Conservation (phyloP, 2,329 filamentous ascomycete genomes). For the Hymenoscyphus scutula region DNA sequence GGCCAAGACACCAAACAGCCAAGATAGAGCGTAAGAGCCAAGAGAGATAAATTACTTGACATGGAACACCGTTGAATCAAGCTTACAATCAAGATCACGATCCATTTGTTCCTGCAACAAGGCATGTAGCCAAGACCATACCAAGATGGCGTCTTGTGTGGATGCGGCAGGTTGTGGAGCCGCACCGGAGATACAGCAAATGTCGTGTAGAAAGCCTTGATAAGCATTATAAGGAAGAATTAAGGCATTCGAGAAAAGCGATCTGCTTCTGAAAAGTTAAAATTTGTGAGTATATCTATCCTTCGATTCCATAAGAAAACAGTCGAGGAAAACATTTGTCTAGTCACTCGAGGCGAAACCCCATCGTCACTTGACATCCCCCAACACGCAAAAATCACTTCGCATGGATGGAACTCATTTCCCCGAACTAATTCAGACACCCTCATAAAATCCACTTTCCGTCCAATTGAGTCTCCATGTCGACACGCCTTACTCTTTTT, state of each 20-base stretch:
- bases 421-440: neutral
- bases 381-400: neutral
- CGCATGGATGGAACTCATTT: neutral
- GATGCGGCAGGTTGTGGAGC: conserved; percentile 2
- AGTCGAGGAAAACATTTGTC: neutral
- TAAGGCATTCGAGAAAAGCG: too few relatives aligned
- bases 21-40: neutral
- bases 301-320: neutral
- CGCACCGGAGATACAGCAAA: neutral
- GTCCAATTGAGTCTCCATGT: neutral
- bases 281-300: neutral
- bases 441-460: neutral
- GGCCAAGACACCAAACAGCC: neutral
- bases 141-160: neutral
- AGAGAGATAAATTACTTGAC: neutral
- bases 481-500: too few relatives aligned
- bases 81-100: neutral
- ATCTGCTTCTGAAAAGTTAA: neutral
- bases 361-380: neutral
- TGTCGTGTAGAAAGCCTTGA: neutral
- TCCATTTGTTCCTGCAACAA: neutral
- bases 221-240: neutral
- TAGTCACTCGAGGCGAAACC: neutral
- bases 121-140: neutral
- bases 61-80: neutral